These are phyloP conservation scores for Hygrophorus russula DNA, from an alignment of 768 basidiomycete species.

Conservation along the genomic window DNA sequence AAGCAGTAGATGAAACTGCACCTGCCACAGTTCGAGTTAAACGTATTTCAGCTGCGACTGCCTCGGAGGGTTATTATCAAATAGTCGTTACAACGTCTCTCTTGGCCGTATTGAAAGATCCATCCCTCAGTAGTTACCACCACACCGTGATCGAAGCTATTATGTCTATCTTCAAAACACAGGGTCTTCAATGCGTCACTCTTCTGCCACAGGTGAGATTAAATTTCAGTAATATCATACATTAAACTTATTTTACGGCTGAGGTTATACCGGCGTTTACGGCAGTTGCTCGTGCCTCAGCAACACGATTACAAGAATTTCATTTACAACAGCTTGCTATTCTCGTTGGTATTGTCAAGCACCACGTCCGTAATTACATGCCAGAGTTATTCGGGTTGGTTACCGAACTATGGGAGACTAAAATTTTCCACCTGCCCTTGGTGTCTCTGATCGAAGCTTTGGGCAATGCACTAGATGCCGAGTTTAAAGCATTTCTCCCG, in stretches of 20 bases:
- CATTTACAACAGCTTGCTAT: conserved; percentile 94
- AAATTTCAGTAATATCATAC: not conserved
- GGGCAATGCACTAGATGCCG: conserved; percentile 88
- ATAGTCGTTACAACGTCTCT: conserved; percentile 88
- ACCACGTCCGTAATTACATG: conserved; percentile 90
- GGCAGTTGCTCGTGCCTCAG: conserved; percentile 70
- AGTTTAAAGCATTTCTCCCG: conserved; percentile 94
- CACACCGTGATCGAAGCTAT: conserved; percentile 94
- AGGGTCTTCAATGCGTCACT: conserved; percentile 90
- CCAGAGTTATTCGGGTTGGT: conserved; percentile 77
- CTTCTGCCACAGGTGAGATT: conserved; percentile 79
- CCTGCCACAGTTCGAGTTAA: conserved; percentile 53
- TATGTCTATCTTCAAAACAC: conserved; percentile 98
- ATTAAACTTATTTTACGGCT: conserved; percentile 1
- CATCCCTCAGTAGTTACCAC: conserved; percentile 75
- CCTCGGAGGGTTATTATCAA: conserved; percentile 96
- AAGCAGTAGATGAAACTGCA: conserved; percentile 45
- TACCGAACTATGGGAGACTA: conserved; percentile 84
- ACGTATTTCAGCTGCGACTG: conserved; percentile 44
- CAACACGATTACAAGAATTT: conserved; percentile 80
- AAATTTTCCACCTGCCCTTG: conserved; percentile 77
- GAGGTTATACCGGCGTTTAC: conserved; percentile 95
- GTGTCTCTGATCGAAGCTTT: conserved; percentile 88
- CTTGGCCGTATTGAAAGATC: conserved; percentile 80
- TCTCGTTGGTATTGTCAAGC: conserved; percentile 91